Evolutionary conservation across 306 rosid genomes (phyloP), one percentile per base, ranked within the genome.

Genomic region (Casuarina glauca): DNA sequence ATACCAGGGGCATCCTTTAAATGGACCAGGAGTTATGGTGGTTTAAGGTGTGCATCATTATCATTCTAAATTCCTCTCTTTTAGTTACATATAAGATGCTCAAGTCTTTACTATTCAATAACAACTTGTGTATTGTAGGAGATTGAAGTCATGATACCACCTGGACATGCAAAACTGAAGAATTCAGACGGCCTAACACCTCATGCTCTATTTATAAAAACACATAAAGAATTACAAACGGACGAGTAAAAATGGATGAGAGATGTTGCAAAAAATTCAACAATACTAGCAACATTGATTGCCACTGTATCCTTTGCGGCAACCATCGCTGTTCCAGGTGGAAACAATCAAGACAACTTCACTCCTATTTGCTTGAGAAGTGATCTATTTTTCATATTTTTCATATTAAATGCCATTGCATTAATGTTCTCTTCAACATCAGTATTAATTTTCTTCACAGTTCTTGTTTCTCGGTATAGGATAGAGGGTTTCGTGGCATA

Each of bases 391-490:
- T 5, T 0, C 3, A 0, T 72, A 20, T 78, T 78, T 8, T 44
- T 60, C 57, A 46, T 71, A 35, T 71, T 77, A 5, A 36, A 71
- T 62, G 73, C 62, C 0, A 2, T 71, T 2, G 63, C 82, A n/a
- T 2, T 72, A 0, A 6, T 61, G 1, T 45, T 12, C 3, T 51
- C 76, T 19, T 19, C 53, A 5, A 13, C 26, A 50, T 44, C 82
- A 12, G 12, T 43, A 2, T 2, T 78, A 15, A 39, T 49, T 16
- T 78, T 78, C 44, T 50, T 20, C 16, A 48, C 61, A 20, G 39
- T 78, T 39, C 76, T 78, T 1, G 71, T 61, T 5, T 71, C 82
- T 8, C 72, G 72, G 2, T 78, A 70, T 49, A 36, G n/a, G 0
- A 63, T 45, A 46, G 12, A 43, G 1, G 77, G 58, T 51, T 57